Evolutionary conservation across 73 alveolate genomes (phyloP).

Genomic region (Uronychia binucleata): DNA sequence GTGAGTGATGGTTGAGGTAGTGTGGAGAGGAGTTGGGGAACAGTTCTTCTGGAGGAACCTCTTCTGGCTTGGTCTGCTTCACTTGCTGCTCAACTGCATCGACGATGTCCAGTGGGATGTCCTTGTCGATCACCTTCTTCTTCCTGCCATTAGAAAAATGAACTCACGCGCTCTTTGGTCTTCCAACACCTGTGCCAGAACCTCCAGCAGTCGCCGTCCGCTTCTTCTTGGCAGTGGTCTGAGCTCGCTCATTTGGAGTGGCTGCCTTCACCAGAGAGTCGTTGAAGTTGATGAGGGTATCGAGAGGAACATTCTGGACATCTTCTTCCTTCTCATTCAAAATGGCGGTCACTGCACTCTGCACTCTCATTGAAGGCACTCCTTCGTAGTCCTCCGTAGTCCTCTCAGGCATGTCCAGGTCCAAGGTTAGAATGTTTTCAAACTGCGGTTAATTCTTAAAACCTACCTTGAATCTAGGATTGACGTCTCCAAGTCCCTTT

Average conservation of each 20-base stretch:
- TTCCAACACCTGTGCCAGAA: too few relatives aligned
- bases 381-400: slow-evolving; percentile 89
- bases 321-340: slow-evolving; percentile 40
- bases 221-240: background rate
- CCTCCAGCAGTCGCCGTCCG: background rate
- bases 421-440: slow-evolving; percentile 75
- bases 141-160: background rate
- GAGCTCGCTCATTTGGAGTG: background rate
- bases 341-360: slow-evolving; percentile 43
- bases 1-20: too few relatives aligned
- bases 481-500: slow-evolving; percentile 83
- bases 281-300: slow-evolving; percentile 40
- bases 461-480: slow-evolving; percentile 69
- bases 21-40: too few relatives aligned
- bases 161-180: background rate
- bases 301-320: slow-evolving; percentile 18
- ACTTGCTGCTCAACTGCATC: background rate
- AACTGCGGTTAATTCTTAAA: slow-evolving; percentile 4
- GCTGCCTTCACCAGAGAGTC: slow-evolving; percentile 24
- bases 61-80: background rate
- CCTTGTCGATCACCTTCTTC: background rate
- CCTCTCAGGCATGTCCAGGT: slow-evolving; percentile 84
- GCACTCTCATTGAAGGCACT: slow-evolving; percentile 53
- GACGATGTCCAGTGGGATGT: background rate
- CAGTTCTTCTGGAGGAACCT: background rate